Percentiles rank a stretch among this genome's conserved stretches.
phyloP scores from a whole-genome alignment of 306 rosid genomes.

The Carpinus viminea region DNA sequence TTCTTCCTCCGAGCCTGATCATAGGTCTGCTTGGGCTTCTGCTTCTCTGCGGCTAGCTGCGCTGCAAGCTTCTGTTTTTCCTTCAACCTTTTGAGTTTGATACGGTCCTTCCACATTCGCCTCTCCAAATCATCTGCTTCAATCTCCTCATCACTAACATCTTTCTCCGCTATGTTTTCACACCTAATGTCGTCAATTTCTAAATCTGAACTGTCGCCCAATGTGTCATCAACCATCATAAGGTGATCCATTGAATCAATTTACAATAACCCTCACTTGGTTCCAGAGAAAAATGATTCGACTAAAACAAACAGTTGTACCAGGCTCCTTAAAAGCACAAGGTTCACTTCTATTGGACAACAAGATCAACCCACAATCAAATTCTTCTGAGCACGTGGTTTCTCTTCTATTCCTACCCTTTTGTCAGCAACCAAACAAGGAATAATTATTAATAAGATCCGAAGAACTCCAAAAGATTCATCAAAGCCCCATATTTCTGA shows the following conservation, averaged over 20 bases:
- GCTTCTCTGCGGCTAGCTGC: slow-evolving; percentile 74
- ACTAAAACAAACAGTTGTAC: neutral
- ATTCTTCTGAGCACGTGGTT: neutral
- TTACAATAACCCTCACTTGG: slow-evolving; percentile 13
- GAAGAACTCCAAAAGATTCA: slow-evolving; percentile 7
- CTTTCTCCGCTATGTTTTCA: slow-evolving; percentile 78
- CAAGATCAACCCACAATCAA: slow-evolving; percentile 15
- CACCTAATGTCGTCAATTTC: slow-evolving; percentile 77
- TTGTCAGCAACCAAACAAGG: slow-evolving; percentile 15
- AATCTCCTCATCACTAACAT: slow-evolving; percentile 96
- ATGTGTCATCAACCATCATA: slow-evolving; percentile 36
- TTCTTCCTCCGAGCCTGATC: slow-evolving; percentile 98
- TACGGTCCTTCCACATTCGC: slow-evolving; percentile 96
- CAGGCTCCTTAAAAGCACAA: neutral
- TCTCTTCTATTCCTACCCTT: slow-evolving; percentile 1
- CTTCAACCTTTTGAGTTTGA: slow-evolving; percentile 84
- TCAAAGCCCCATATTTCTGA: slow-evolving; percentile 18
- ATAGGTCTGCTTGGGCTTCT: slow-evolving; percentile 66
- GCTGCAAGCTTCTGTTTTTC: slow-evolving; percentile 78
- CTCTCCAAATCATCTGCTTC: slow-evolving; percentile 82
- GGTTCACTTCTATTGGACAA: slow-evolving; percentile 1
- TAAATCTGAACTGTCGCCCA: slow-evolving; percentile 69
- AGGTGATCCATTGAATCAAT: slow-evolving; percentile 33
- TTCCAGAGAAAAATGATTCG: slow-evolving; percentile 20
- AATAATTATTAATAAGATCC: neutral